Percentiles rank a stretch among this genome's conserved stretches.
These are phyloP conservation scores for Rhytidiadelphus loreus DNA, from an alignment of 225 moss, liverwort and hornwort genomes.

Conservation along the genomic window DNA sequence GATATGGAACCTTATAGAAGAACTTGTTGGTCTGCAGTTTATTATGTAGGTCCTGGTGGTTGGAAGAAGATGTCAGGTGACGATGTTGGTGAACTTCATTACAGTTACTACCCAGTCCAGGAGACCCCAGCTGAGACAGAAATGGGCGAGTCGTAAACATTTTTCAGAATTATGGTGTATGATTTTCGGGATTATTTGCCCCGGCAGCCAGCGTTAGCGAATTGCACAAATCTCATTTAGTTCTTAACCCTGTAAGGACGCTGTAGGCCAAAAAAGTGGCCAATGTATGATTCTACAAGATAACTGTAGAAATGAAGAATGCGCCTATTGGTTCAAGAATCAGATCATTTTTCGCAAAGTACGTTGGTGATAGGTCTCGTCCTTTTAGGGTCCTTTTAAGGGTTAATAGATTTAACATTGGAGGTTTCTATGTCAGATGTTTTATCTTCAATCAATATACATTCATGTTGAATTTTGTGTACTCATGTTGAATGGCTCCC, in stretches of 20 bases:
- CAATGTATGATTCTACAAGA: not conserved
- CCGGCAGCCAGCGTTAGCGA: not conserved
- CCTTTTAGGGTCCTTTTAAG: not conserved
- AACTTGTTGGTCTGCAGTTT: slow-evolving; percentile 27
- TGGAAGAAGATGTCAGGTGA: slow-evolving; percentile 84
- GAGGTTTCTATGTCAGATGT: not conserved
- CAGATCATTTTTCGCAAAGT: not conserved
- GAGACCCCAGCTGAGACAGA: slow-evolving; percentile 55
- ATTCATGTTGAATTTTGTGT: not conserved
- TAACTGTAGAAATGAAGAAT: not conserved
- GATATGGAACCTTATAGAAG: not conserved
- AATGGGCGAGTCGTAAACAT: slow-evolving; percentile 43
- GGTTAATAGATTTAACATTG: not conserved
- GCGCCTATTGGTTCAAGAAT: not conserved
- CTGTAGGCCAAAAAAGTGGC: not conserved
- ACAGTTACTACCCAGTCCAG: slow-evolving; percentile 61
- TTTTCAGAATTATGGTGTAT: not conserved
- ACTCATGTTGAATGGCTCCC: not conserved
- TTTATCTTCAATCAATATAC: not conserved
- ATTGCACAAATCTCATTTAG: not conserved
- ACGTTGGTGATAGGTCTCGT: too few species aligned
- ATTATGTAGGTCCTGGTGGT: slow-evolving; percentile 69
- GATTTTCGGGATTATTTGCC: not conserved
- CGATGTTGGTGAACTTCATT: slow-evolving; percentile 82
- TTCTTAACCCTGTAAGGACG: not conserved